Base-by-base conservation (phyloP, 1,139 yeast genomes). In the Yamadazyma kanchanaburiensis region DNA sequence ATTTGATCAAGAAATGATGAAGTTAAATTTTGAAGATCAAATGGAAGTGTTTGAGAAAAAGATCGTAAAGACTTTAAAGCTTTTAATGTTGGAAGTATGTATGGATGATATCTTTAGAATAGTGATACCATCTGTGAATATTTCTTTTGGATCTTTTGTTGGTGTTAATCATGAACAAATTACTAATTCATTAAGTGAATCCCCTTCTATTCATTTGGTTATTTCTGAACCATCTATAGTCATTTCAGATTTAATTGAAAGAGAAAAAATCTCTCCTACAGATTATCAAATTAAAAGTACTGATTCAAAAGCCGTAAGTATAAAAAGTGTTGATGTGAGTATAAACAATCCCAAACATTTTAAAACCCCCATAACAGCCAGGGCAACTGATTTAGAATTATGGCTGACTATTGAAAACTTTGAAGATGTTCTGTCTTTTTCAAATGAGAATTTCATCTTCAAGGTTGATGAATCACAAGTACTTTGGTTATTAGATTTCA, bases 41-140 rank as follows among this genome's bases (percentile, higher is more conserved):
- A 60, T 88, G 51, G 96, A 89, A 49, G 50, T 55, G 12, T 56
- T 87, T 13, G 94, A 88, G 37, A 55, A 74, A 15, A 71, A 74
- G n/a, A 74, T 82, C 3, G 64, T 85, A 9, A 55, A 53, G 22
- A 50, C 60, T 12, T 49, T 82, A 12, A 58, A 63, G 19, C 43
- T 42, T 8, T 49, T 64, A 14, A 54, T 73, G 31, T 46, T 52
- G 7, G 60, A 67, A 2, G 45, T 58, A 1, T 60, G 70, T 3
- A 48, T 58, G 16, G 59, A 69, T 2, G 53, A 56, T 20, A 79
- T 76, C 39, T 26, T 71, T 5, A 63, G 85, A 26, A 32, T 84
- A 3, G 70, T 77, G 1, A 50, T 78, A 3, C 79, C 81, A 0
- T 56, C 59, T 4, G 37, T 78, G 1, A 56, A 62, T 16, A 12